phyloP scores from a whole-genome alignment of 805 yeast species.

The Yarrowia porcina region DNA sequence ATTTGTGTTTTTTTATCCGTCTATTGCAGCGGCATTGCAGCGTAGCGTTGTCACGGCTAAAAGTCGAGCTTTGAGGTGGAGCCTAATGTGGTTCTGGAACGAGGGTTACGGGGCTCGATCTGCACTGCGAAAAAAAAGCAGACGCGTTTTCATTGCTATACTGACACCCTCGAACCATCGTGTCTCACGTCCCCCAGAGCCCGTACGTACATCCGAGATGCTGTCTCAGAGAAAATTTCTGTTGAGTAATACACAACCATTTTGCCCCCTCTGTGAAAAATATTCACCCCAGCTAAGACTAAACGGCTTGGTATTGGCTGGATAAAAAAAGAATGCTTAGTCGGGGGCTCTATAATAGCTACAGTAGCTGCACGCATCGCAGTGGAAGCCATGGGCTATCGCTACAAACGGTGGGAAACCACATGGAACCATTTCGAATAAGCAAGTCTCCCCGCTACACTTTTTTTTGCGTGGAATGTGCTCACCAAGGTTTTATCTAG shows the following conservation, averaged over 20 bases:
- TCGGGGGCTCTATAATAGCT: neutral
- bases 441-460: neutral
- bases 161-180: neutral
- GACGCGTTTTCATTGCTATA: neutral
- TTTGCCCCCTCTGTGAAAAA: neutral
- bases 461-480: neutral
- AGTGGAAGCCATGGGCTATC: neutral
- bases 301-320: neutral
- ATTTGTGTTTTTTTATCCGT: neutral
- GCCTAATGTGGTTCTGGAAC: neutral
- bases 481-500: neutral
- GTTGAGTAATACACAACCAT: neutral
- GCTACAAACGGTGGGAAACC: neutral
- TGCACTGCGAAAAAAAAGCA: neutral
- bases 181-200: neutral
- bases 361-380: neutral
- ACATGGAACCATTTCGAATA: neutral
- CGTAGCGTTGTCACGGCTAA: neutral
- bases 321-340: neutral
- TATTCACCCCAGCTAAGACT: neutral
- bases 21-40: conserved; percentile 1
- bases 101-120: neutral
- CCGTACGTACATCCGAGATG: neutral
- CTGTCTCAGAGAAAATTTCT: neutral
- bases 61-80: neutral